phyloP scores from a whole-genome alignment of 1,284 basidiomycete species.

The Ceratobasidium sp. region DNA sequence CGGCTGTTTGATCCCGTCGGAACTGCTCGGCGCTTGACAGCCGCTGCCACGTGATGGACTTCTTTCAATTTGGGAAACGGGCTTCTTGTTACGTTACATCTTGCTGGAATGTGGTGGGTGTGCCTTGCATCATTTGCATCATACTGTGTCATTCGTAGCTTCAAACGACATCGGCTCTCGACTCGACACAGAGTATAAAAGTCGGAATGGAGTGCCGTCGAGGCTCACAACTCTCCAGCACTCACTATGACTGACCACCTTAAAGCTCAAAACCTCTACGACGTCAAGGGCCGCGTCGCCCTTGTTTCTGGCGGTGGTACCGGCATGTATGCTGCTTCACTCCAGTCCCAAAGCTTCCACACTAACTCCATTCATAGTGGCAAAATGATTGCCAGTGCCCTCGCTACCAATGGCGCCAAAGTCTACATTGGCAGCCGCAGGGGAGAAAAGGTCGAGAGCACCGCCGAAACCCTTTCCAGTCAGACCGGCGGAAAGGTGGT shows the following conservation, averaged over 20 bases:
- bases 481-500: slow-evolving; percentile 54
- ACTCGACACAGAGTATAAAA: too few relatives aligned
- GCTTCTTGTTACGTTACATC: not conserved
- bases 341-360: not conserved
- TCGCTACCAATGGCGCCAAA: slow-evolving; percentile 80
- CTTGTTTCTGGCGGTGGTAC: slow-evolving; percentile 37
- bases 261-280: not conserved
- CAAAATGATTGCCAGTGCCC: slow-evolving; percentile 72
- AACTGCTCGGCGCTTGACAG: slow-evolving; percentile 13
- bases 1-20: slow-evolving; percentile 22
- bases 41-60: slow-evolving; percentile 12
- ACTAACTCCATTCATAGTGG: slow-evolving; percentile 47
- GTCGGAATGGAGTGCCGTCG: too few relatives aligned
- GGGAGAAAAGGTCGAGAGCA: slow-evolving; percentile 64
- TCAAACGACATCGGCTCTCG: too few relatives aligned
- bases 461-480: slow-evolving; percentile 47
- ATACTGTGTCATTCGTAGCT: too few relatives aligned
- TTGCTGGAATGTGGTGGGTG: not conserved
- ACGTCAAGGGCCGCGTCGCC: slow-evolving; percentile 22
- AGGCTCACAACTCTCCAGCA: too few relatives aligned
- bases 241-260: not conserved
- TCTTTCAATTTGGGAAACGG: not conserved
- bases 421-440: slow-evolving; percentile 81
- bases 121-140: not conserved
- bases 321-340: slow-evolving; percentile 26